phyloP scores from a whole-genome alignment of 1,284 basidiomycete genomes.

The Ceratobasidium sp. region DNA sequence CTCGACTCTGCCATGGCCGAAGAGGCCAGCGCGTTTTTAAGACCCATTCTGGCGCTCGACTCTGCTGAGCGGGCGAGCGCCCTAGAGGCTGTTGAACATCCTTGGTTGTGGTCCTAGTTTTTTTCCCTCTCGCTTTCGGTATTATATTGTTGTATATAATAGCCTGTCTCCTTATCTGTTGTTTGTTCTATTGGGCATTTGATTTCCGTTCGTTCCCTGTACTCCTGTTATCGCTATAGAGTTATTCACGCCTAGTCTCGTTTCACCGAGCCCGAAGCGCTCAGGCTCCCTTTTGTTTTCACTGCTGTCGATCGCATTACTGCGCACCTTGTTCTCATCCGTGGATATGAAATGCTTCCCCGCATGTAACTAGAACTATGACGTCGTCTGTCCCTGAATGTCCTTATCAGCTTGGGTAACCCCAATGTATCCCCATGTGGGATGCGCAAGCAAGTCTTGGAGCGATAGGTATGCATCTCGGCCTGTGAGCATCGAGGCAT shows the following conservation, averaged over 20 bases:
- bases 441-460: too few species aligned
- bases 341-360: too few species aligned
- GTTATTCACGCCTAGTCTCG: background rate
- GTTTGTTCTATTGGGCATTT: conserved; percentile 9
- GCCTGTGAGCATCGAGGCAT: background rate
- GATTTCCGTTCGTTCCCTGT: conserved; percentile 25
- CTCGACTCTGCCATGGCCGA: conserved; percentile 16
- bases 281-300: conserved; percentile 20
- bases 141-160: conserved; percentile 3
- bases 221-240: conserved; percentile 11
- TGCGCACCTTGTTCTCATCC: background rate
- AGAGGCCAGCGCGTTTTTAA: conserved; percentile 35
- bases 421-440: background rate
- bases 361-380: too few species aligned
- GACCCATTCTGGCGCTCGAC: conserved; percentile 38
- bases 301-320: background rate
- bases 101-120: conserved; percentile 38
- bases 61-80: conserved; percentile 35
- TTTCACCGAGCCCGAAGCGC: conserved; percentile 18
- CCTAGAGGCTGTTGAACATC: conserved; percentile 37
- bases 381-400: background rate
- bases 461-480: background rate
- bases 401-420: background rate
- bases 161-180: conserved; percentile 11
- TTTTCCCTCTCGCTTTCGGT: background rate